These are phyloP conservation scores for Rhododendron henanense DNA, from an alignment of 148 eudicot species.

Conservation along the genomic window DNA sequence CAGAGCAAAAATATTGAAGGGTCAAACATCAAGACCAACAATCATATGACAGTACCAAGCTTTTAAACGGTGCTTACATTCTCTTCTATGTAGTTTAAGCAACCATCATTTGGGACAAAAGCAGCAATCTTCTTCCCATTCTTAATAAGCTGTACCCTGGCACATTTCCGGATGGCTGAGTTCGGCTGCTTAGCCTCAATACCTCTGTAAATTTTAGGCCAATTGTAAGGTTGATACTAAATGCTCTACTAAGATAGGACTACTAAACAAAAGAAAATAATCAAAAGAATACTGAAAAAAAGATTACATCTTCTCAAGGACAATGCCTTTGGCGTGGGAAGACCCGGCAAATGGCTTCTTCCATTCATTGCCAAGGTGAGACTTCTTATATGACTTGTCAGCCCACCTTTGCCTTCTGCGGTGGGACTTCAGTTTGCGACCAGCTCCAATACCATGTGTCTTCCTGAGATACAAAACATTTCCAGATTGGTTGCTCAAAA, in stretches of 20 bases:
- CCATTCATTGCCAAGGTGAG: constrained; percentile 90
- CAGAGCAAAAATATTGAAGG: not conserved
- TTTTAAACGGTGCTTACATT: constrained; percentile 27
- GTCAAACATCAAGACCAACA: not conserved
- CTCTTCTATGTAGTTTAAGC: constrained; percentile 49
- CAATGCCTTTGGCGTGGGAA: constrained; percentile 86
- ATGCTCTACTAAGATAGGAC: not conserved
- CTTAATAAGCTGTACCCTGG: constrained; percentile 46
- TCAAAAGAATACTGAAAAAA: not conserved
- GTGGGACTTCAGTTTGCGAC: constrained; percentile 82
- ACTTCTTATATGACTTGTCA: constrained; percentile 80
- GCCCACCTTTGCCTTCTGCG: constrained; percentile 86
- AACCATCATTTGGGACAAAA: constrained; percentile 50
- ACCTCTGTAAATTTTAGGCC: constrained; percentile 23
- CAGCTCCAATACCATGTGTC: constrained; percentile 86
- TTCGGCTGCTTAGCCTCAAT: constrained; percentile 54
- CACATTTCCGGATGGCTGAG: constrained; percentile 47
- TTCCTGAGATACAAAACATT: constrained; percentile 31
- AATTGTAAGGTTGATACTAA: not conserved
- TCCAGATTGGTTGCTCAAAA: not conserved
- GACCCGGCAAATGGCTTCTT: constrained; percentile 85
- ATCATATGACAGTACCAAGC: not conserved
- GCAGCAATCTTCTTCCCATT: constrained; percentile 55
- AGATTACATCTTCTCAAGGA: constrained; percentile 72
- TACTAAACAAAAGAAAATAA: not conserved